Percentiles rank a stretch among this genome's conserved stretches.
These are phyloP conservation scores for Fusarium albosuccineum DNA, from an alignment of 2,329 filamentous ascomycete species.

Conservation along the genomic window DNA sequence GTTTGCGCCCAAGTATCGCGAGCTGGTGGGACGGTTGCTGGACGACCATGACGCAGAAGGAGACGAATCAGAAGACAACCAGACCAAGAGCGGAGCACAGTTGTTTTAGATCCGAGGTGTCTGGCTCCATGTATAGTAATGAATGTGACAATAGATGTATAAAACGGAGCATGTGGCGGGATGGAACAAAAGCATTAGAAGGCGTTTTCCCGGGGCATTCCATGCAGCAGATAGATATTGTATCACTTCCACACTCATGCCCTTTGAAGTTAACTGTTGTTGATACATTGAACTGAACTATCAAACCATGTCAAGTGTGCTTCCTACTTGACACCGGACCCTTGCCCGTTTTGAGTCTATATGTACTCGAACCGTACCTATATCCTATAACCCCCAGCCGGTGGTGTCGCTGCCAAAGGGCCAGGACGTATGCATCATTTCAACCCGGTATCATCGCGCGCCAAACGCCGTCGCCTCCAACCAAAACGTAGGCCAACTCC, in stretches of 20 bases:
- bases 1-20: conserved; percentile 65
- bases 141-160: too few species aligned
- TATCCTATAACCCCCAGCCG: conserved; percentile 24
- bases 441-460: conserved; percentile 16
- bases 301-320: conserved; percentile 23
- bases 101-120: conserved; percentile 1
- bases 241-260: not conserved
- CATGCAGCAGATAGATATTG: not conserved
- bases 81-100: conserved; percentile 36
- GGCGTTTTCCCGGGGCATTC: not conserved
- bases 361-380: conserved; percentile 26
- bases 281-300: conserved; percentile 33
- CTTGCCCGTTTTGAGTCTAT: conserved; percentile 33
- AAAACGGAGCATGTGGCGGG: not conserved
- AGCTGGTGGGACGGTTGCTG: conserved; percentile 61
- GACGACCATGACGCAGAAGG: conserved; percentile 43
- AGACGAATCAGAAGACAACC: conserved; percentile 41
- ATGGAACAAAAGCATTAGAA: not conserved
- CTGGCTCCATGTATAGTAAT: too few species aligned
- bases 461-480: conserved; percentile 41
- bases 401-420: conserved; percentile 21
- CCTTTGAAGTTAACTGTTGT: conserved; percentile 6
- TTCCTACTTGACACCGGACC: conserved; percentile 19
- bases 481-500: conserved; percentile 38
- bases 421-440: conserved; percentile 29